Conservation (phyloP, 805 yeast genomes). For the Saturnispora silvae region DNA sequence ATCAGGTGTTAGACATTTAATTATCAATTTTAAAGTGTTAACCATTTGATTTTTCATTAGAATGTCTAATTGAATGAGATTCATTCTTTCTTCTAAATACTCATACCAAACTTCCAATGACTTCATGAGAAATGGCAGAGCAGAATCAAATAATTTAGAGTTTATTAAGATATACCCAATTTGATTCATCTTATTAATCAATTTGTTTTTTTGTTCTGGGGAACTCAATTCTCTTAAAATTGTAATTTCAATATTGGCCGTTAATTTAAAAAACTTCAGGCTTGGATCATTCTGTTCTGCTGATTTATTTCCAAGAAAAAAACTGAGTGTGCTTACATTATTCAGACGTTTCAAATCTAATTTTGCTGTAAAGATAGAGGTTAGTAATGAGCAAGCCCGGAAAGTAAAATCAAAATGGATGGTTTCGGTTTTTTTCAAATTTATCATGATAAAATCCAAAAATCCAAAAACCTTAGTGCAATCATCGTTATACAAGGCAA, state of each 20-base stretch:
- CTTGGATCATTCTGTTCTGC: slow-evolving; percentile 11
- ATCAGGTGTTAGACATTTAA: slow-evolving; percentile 4
- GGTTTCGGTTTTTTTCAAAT: slow-evolving; percentile 6
- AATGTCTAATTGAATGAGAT: background rate
- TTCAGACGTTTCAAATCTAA: slow-evolving; percentile 29
- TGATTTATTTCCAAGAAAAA: slow-evolving; percentile 28
- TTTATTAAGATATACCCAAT: slow-evolving; percentile 2
- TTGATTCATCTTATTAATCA: slow-evolving; percentile 6
- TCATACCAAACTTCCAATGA: slow-evolving; percentile 5
- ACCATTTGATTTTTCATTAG: background rate
- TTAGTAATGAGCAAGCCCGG: background rate
- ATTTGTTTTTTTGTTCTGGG: background rate
- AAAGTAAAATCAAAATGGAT: slow-evolving; percentile 16
- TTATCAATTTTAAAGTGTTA: slow-evolving; percentile 6
- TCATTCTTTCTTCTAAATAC: background rate
- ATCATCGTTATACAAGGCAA: background rate
- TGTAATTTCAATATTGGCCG: slow-evolving; percentile 25
- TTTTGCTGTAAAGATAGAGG: background rate
- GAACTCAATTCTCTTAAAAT: too few species aligned
- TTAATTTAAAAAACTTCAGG: too few species aligned
- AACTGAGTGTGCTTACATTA: slow-evolving; percentile 37
- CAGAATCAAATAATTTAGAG: background rate
- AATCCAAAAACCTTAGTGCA: background rate
- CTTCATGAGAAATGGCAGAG: slow-evolving; percentile 3
- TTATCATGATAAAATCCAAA: background rate